Evolutionary conservation across 495 filamentous ascomycete genomes (phyloP).

Genomic region (Podospora sp.): DNA sequence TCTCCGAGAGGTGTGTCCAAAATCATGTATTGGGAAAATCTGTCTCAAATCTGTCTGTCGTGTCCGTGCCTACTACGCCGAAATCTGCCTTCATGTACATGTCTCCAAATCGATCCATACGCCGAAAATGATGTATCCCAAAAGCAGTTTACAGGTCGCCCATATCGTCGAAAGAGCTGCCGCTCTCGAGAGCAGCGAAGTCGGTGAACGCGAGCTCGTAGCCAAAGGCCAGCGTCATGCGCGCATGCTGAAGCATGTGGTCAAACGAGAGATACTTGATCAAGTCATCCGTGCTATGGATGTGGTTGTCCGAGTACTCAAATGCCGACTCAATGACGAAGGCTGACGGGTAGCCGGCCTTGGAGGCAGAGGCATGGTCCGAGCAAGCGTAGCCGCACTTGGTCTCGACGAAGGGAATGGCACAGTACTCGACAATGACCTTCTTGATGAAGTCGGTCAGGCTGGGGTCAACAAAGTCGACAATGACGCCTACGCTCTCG

Average conservation of each 20-base stretch:
- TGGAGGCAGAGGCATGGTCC: constrained; percentile 94
- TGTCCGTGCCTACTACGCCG: not conserved
- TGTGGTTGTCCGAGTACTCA: constrained; percentile 80
- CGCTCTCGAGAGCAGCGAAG: constrained; percentile 45
- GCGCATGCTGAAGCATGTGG: constrained; percentile 97
- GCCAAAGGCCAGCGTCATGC: constrained; percentile 83
- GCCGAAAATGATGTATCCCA: not conserved
- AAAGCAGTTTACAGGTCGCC: constrained; percentile 20
- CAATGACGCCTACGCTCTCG: constrained; percentile 91
- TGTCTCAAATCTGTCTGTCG: not conserved
- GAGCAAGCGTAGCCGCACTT: constrained; percentile 98
- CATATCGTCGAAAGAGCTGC: not conserved
- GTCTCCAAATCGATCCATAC: not conserved
- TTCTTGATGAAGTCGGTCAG: constrained; percentile 92
- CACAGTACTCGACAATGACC: constrained; percentile 85
- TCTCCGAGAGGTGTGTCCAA: not conserved
- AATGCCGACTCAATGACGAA: constrained; percentile 95
- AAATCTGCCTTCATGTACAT: not conserved
- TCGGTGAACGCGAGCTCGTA: constrained; percentile 83
- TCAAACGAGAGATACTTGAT: constrained; percentile 90
- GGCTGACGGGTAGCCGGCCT: constrained; percentile 91
- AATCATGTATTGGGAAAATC: not conserved
- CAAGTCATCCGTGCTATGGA: constrained; percentile 87
- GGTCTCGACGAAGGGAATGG: constrained; percentile 85
- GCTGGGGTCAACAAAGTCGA: constrained; percentile 81